These are phyloP conservation scores for Alternaria angustiovoidea DNA, from an alignment of 2,329 filamentous ascomycete species.

Conservation along the genomic window DNA sequence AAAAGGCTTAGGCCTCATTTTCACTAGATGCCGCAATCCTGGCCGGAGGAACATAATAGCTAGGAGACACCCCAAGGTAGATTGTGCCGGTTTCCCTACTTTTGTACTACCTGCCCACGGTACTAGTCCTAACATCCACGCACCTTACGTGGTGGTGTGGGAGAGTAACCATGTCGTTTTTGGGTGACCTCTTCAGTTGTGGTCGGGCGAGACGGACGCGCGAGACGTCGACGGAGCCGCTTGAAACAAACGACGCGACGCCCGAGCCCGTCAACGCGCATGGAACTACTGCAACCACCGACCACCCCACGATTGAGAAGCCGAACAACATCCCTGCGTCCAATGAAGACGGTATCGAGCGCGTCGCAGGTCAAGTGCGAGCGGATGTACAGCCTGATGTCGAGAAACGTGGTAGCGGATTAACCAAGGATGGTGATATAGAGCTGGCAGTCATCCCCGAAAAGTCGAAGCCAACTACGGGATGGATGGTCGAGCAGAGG, in stretches of 20 bases:
- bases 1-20: constrained; percentile 9
- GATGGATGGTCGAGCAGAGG: constrained; percentile 15
- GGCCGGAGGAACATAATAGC: constrained; percentile 13
- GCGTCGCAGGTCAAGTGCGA: not conserved
- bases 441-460: constrained; percentile 9
- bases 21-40: constrained; percentile 6
- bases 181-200: constrained; percentile 21
- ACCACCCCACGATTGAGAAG: not conserved
- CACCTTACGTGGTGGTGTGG: constrained; percentile 10
- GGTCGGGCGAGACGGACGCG: constrained; percentile 15
- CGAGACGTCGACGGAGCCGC: constrained; percentile 6
- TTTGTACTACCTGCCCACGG: constrained; percentile 8
- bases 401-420: not conserved
- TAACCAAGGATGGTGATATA: not conserved
- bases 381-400: not conserved
- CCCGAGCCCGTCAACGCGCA: constrained; percentile 2
- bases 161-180: constrained; percentile 18
- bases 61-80: not conserved
- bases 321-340: not conserved
- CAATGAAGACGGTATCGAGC: not conserved
- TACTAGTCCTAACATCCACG: constrained; percentile 6
- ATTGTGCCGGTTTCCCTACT: constrained; percentile 7
- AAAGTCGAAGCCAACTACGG: constrained; percentile 13
- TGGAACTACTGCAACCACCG: constrained; percentile 9
- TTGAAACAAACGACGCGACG: constrained; percentile 9